Evolutionary conservation across 257 asterid species (phyloP).

Genomic region (Osmanthus fragrans): DNA sequence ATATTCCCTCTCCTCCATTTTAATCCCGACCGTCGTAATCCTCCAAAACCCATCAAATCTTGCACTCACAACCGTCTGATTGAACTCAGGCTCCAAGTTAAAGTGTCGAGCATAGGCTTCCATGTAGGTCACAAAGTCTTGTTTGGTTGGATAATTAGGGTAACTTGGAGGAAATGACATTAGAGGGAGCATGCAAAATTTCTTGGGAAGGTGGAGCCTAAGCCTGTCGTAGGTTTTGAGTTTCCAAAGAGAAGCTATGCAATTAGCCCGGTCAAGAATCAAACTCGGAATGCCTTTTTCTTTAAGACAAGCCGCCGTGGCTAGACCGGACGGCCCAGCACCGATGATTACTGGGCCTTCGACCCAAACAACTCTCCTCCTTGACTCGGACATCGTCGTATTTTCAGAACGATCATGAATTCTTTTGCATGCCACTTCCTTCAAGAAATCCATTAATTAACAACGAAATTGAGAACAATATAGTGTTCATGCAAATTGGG

Average conservation of each 20-base stretch:
- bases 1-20: slow-evolving; percentile 29
- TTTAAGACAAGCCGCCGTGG: slow-evolving; percentile 27
- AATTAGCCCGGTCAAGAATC: slow-evolving; percentile 18
- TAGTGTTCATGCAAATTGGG: not conserved
- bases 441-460: slow-evolving; percentile 8
- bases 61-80: slow-evolving; percentile 12
- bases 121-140: slow-evolving; percentile 21
- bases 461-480: not conserved
- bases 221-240: slow-evolving; percentile 20
- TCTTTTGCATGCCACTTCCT: slow-evolving; percentile 13
- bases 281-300: slow-evolving; percentile 17
- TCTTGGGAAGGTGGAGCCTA: slow-evolving; percentile 26
- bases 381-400: not conserved
- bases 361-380: not conserved
- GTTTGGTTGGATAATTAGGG: slow-evolving; percentile 22
- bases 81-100: slow-evolving; percentile 15
- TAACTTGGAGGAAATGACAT: slow-evolving; percentile 20
- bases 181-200: slow-evolving; percentile 25
- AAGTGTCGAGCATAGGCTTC: slow-evolving; percentile 22
- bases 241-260: slow-evolving; percentile 29
- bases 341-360: slow-evolving; percentile 25
- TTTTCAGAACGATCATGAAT: not conserved
- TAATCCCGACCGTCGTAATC: not conserved
- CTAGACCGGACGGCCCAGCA: slow-evolving; percentile 29
- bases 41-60: slow-evolving; percentile 16